phyloP scores from a whole-genome alignment of 257 asterid genomes.

The Orobanche coerulescens region DNA sequence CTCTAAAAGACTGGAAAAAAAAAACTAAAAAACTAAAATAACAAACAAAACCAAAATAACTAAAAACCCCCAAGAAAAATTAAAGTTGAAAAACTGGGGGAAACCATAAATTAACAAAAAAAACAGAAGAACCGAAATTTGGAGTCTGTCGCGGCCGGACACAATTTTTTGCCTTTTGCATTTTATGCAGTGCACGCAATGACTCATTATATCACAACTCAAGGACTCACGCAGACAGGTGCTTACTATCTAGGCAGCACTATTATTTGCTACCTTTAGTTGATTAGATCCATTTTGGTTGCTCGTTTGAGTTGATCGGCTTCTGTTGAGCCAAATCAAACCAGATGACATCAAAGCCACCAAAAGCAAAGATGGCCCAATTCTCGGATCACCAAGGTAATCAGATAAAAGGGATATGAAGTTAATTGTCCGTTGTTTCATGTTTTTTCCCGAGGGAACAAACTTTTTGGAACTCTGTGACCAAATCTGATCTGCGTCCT shows the following conservation, averaged over 20 bases:
- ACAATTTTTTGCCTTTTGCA: no score
- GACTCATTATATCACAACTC: not conserved
- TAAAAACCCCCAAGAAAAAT: no score
- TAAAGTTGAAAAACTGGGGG: no score
- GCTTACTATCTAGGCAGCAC: constrained; percentile 9
- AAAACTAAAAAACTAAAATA: no score
- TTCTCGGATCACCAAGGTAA: constrained; percentile 67
- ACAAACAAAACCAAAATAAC: no score
- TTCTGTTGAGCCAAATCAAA: constrained; percentile 58
- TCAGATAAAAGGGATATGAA: constrained; percentile 31
- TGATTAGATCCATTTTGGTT: constrained; percentile 34
- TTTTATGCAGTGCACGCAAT: not conserved
- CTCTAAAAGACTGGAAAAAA: no score
- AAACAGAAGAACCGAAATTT: no score
- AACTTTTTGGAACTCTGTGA: constrained; percentile 41
- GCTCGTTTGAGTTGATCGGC: constrained; percentile 34
- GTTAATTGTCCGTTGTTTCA: constrained; percentile 35
- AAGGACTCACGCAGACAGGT: constrained; percentile 1
- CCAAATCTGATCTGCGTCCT: constrained; percentile 71
- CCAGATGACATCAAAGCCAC: constrained; percentile 66
- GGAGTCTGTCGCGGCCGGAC: no score
- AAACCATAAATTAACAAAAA: not conserved
- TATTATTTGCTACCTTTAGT: constrained; percentile 26
- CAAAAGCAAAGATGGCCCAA: constrained; percentile 83
- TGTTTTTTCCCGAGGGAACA: constrained; percentile 37